These are phyloP conservation scores for Leccinum boreale DNA, from an alignment of 768 basidiomycete species.

Conservation along the genomic window DNA sequence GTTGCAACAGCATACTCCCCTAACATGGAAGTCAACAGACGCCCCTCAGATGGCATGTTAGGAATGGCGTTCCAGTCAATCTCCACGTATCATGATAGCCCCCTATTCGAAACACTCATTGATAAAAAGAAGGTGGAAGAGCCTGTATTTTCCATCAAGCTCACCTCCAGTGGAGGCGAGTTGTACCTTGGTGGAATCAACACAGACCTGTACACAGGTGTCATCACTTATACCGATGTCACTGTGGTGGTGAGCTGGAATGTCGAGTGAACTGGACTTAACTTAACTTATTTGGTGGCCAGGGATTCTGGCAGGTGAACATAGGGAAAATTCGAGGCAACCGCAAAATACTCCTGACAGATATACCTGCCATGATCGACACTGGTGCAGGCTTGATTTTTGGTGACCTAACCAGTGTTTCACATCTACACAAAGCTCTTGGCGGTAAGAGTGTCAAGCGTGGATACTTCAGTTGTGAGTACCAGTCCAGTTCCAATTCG, in stretches of 20 bases:
- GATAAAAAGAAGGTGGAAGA: background rate
- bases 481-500: background rate
- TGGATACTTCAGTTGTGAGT: background rate
- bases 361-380: background rate
- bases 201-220: background rate
- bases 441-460: background rate
- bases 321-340: background rate
- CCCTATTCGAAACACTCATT: background rate
- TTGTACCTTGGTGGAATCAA: background rate
- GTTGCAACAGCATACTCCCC: background rate
- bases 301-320: background rate
- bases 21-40: fast-evolving
- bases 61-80: background rate
- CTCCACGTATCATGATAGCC: background rate
- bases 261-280: background rate
- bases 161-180: background rate
- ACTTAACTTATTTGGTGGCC: background rate
- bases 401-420: background rate
- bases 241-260: background rate
- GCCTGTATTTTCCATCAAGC: background rate
- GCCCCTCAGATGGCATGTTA: background rate
- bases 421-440: background rate
- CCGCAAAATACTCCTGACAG: background rate
- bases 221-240: background rate
- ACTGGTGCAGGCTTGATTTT: background rate